Conservation (phyloP, 2,329 filamentous ascomycete genomes). For the Sclerotinia nivalis region DNA sequence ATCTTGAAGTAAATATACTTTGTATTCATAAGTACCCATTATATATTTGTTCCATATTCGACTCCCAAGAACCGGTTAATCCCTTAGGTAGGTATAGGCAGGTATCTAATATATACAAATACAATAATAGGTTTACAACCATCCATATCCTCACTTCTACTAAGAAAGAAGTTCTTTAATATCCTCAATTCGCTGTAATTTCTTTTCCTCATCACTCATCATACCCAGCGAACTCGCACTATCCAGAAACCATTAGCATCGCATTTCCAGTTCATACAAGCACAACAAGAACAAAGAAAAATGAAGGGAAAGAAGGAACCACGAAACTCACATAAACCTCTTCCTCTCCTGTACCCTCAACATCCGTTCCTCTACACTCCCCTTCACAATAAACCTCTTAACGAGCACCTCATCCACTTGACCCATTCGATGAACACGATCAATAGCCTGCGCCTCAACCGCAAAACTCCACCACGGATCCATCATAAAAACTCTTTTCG, state of each 20-base stretch:
- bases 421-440: conserved; percentile 96
- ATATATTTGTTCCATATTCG: no score
- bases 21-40: no score
- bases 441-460: conserved; percentile 94
- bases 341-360: conserved; percentile 90
- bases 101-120: neutral
- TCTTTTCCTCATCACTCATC: conserved; percentile 94
- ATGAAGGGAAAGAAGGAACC: neutral
- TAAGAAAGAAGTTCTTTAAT: conserved; percentile 75
- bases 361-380: conserved; percentile 95
- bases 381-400: conserved; percentile 82
- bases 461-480: conserved; percentile 99
- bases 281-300: neutral
- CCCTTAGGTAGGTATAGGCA: neutral
- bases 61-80: no score
- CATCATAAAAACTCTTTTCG: conserved; percentile 96
- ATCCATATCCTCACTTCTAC: neutral
- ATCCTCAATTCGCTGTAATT: conserved; percentile 85
- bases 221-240: conserved; percentile 94
- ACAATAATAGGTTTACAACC: neutral
- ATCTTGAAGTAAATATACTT: no score
- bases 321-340: conserved; percentile 78
- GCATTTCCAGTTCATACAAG: no score
- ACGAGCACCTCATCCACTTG: conserved; percentile 85
- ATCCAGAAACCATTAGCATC: conserved; percentile 25